Evolutionary conservation across 2,329 filamentous ascomycete species (phyloP).

Genomic region (Plectosphaerella plurivora): DNA sequence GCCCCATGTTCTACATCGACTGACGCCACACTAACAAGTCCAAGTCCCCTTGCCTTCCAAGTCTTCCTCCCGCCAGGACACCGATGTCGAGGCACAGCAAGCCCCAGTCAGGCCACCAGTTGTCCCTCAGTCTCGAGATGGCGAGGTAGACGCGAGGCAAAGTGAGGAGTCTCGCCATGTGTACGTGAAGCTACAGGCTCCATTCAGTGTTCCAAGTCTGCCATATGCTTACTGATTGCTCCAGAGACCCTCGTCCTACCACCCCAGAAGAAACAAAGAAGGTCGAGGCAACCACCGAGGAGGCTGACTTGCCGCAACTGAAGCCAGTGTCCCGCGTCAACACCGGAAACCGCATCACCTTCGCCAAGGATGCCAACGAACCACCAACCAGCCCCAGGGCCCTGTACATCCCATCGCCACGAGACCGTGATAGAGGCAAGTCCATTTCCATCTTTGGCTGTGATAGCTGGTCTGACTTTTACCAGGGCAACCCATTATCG

Average conservation of each 20-base stretch:
- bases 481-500: background rate
- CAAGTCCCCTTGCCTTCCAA: constrained; percentile 3
- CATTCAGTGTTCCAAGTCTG: too few species aligned
- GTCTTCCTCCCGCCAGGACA: background rate
- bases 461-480: background rate
- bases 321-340: background rate
- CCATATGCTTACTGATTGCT: too few species aligned
- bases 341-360: background rate
- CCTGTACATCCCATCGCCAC: constrained; percentile 3
- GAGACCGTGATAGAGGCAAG: constrained; percentile 5
- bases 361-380: background rate
- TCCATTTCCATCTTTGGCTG: background rate
- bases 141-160: too few species aligned
- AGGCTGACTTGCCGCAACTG: too few species aligned
- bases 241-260: too few species aligned
- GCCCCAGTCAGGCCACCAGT: too few species aligned
- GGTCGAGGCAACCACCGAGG: too few species aligned
- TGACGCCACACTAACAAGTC: background rate
- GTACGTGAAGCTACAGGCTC: too few species aligned
- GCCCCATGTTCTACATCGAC: background rate
- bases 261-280: too few species aligned
- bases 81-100: background rate
- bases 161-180: too few species aligned
- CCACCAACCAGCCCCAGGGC: background rate
- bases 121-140: too few species aligned